Base-by-base conservation (phyloP, 2,329 filamentous ascomycete genomes). In the Colletotrichum plurivorum region DNA sequence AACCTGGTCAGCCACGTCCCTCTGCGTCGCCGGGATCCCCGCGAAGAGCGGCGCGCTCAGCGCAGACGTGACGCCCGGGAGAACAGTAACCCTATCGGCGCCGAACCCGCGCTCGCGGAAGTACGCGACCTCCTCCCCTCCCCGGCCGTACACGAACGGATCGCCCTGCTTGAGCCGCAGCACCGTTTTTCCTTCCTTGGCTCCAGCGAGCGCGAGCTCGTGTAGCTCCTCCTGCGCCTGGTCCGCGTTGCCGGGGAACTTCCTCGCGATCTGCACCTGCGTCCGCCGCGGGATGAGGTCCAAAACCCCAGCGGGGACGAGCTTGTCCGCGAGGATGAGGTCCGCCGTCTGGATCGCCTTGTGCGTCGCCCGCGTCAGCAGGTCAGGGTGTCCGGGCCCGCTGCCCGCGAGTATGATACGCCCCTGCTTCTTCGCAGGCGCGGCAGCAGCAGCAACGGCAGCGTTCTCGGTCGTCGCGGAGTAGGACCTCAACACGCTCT, bases 201-300 rank as follows among this genome's bases (percentile, higher is more conserved):
- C 84, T 2, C 90, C 94, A 3, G 89, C 88, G 2, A 97, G 84
- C 0, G 94, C 96, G 74, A 94, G 87, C 61, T 90, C 87, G 3
- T 97, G 88, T 5, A 99, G 89, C 80, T 99, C 96, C 76, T 95
- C 90, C 78, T 99, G 96, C 0, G 96, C 96, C 52, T 90, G 90
- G 74, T 99, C 96, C 48, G 96, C 96, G 80, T 99, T 98, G 22
- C 96, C 96, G 1, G 96, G 96, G 81, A 99, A 99, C 79, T 99
- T 99, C 76, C 95, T 92, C 5, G 96, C 95, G 74, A 99, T 99
- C 75, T 94, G 90, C 13, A 98, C 92, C 10, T 92, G 91, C 9
- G 95, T 97, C 62, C 95, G 90, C 43, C 96, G 93, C 2, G 96
- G 96, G 64, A 98, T 93, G 16, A 99, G 89, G 72, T 95, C 93